Evolutionary conservation across 31 red algal species (phyloP).

Genomic region (Porphyra umbilicalis): DNA sequence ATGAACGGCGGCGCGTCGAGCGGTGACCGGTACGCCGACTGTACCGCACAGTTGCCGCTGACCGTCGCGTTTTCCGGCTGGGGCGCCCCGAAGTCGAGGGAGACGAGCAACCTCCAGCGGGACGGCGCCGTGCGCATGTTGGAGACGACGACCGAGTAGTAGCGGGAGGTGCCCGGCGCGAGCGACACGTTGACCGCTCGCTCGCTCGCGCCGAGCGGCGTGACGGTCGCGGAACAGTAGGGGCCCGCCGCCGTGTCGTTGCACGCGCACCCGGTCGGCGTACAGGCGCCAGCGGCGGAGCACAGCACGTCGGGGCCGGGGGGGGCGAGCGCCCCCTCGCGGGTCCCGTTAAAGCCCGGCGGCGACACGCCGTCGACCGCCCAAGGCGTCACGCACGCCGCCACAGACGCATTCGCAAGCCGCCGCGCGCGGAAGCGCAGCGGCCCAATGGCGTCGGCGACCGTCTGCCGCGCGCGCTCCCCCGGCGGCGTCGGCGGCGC

Average conservation of each 20-base stretch:
- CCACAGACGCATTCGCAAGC: not conserved
- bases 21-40: not conserved
- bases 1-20: not conserved
- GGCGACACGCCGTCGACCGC: not conserved
- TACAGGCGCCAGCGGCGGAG: not conserved
- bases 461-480: not conserved
- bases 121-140: not conserved
- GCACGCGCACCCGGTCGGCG: not conserved
- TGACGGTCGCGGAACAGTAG: not conserved
- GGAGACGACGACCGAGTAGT: not conserved
- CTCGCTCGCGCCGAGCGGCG: not conserved
- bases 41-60: not conserved
- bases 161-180: not conserved
- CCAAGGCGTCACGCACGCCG: not conserved
- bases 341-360: not conserved
- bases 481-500: not conserved
- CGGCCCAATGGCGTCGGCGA: not conserved
- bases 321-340: not conserved
- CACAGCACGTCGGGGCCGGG: not conserved
- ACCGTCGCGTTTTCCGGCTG: no score
- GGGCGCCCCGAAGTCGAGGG: not conserved
- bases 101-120: not conserved
- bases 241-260: not conserved
- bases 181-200: not conserved
- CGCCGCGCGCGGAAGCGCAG: not conserved